Evolutionary conservation across 495 filamentous ascomycete genomes (phyloP).

Genomic region (Xylaria bambusicola): DNA sequence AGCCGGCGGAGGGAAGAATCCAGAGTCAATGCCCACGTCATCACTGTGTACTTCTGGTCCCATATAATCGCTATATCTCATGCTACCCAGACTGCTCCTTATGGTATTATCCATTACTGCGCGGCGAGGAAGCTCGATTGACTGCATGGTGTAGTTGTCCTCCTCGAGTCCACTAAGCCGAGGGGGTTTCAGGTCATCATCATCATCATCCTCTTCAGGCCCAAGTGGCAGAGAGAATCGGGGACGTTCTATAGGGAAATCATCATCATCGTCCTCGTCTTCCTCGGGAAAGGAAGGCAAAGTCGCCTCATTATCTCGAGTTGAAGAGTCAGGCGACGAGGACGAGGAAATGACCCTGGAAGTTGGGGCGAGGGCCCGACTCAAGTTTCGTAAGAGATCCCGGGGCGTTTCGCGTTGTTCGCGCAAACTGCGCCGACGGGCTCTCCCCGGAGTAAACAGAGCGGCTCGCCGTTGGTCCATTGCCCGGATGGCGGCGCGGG

Average conservation of each 20-base stretch:
- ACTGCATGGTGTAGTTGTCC: constrained; percentile 66
- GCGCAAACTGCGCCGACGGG: constrained; percentile 64
- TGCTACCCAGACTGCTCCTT: constrained; percentile 58
- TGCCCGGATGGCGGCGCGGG: constrained; percentile 62
- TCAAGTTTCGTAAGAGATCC: constrained; percentile 67
- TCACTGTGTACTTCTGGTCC: constrained; percentile 38
- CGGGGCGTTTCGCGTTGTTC: constrained; percentile 74
- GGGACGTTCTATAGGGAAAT: constrained; percentile 58
- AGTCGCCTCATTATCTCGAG: constrained; percentile 35
- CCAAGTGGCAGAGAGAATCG: constrained; percentile 72
- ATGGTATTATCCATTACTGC: constrained; percentile 57
- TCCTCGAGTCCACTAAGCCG: constrained; percentile 66
- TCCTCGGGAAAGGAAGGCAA: constrained; percentile 40
- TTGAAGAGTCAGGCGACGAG: constrained; percentile 41
- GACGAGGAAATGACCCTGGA: constrained; percentile 62
- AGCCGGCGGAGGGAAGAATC: constrained; percentile 42
- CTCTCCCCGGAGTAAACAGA: constrained; percentile 68
- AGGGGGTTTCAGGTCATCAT: constrained; percentile 62
- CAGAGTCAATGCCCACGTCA: constrained; percentile 54
- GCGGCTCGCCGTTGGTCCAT: constrained; percentile 72
- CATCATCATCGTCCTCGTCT: constrained; percentile 60
- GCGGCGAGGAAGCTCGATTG: constrained; percentile 69
- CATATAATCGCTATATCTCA: constrained; percentile 65
- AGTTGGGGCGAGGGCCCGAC: constrained; percentile 63
- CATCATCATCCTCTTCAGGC: constrained; percentile 57